phyloP scores from a whole-genome alignment of 108 stramenopile species.

The Skeletonema grethae region DNA sequence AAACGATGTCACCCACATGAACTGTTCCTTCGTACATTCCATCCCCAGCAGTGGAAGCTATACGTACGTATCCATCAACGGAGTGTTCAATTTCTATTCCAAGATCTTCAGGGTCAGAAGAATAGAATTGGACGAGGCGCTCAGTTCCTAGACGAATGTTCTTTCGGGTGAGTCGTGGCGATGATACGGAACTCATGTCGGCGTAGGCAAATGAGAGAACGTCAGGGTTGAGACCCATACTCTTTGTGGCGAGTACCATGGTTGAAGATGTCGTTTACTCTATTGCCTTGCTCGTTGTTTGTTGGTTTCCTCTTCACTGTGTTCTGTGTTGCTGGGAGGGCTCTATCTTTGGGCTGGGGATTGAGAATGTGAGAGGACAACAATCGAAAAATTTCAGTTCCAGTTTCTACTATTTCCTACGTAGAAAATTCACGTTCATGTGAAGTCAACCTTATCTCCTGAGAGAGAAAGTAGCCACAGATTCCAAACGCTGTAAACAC shows the following conservation, averaged over 20 bases:
- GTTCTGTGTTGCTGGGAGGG: no score
- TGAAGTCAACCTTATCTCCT: no score
- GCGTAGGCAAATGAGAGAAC: slow-evolving; percentile 3
- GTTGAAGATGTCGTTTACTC: neutral
- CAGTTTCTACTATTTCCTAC: no score
- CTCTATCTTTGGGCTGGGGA: no score
- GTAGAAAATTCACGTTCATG: no score
- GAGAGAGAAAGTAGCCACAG: no score
- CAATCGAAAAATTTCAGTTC: no score
- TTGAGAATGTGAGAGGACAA: no score
- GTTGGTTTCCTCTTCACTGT: no score
- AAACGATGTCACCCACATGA: slow-evolving; percentile 70
- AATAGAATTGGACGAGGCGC: slow-evolving; percentile 34
- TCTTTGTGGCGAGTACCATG: slow-evolving; percentile 6
- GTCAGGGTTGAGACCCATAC: slow-evolving; percentile 4
- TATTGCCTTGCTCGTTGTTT: no score
- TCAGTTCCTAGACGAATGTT: slow-evolving; percentile 26
- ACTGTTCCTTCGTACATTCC: slow-evolving; percentile 51
- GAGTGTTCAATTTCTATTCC: slow-evolving; percentile 22
- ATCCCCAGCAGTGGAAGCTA: slow-evolving; percentile 10
- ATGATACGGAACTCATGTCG: slow-evolving; percentile 3
- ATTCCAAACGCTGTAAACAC: no score
- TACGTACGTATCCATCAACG: slow-evolving; percentile 35
- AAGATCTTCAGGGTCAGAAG: slow-evolving; percentile 22
- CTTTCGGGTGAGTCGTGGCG: neutral